phyloP scores from a whole-genome alignment of 495 filamentous ascomycete genomes.

The Penicillium samsonianum region DNA sequence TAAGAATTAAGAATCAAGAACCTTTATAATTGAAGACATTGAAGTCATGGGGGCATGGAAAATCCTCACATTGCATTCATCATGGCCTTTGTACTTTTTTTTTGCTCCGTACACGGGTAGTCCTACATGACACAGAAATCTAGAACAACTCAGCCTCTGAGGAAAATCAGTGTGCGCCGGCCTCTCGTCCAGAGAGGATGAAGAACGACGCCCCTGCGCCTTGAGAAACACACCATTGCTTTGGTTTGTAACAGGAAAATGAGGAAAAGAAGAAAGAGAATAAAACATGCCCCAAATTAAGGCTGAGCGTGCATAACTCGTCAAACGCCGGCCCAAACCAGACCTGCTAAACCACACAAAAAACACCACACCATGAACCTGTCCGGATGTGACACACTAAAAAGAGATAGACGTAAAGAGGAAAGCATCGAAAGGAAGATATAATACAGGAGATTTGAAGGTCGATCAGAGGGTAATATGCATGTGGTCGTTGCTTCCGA shows the following conservation, averaged over 20 bases:
- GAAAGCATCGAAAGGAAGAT: constrained; percentile 26
- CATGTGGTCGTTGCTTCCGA: constrained; percentile 88
- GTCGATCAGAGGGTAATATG: constrained; percentile 52
- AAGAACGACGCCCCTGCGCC: constrained; percentile 18
- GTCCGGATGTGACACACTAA: constrained; percentile 35
- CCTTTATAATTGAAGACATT: neutral
- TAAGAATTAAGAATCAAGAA: neutral
- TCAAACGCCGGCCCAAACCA: constrained; percentile 45
- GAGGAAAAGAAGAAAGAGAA: constrained; percentile 21
- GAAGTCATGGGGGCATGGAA: constrained; percentile 1
- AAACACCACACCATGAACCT: constrained; percentile 49
- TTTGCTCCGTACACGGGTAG: constrained; percentile 23
- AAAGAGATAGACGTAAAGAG: constrained; percentile 21
- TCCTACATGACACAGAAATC: constrained; percentile 41
- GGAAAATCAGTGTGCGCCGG: constrained; percentile 19
- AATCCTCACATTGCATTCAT: constrained; percentile 24
- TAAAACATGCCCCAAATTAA: constrained; percentile 12
- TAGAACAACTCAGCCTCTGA: constrained; percentile 18
- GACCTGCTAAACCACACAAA: constrained; percentile 39
- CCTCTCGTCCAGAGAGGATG: constrained; percentile 34
- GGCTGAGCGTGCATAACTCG: constrained; percentile 23
- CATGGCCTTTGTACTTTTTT: constrained; percentile 10
- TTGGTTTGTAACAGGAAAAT: constrained; percentile 10
- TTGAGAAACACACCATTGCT: constrained; percentile 2
- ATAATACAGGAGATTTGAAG: constrained; percentile 40